Base-by-base conservation (phyloP, 306 rosid species). In the Pterocarpus santalinus region DNA sequence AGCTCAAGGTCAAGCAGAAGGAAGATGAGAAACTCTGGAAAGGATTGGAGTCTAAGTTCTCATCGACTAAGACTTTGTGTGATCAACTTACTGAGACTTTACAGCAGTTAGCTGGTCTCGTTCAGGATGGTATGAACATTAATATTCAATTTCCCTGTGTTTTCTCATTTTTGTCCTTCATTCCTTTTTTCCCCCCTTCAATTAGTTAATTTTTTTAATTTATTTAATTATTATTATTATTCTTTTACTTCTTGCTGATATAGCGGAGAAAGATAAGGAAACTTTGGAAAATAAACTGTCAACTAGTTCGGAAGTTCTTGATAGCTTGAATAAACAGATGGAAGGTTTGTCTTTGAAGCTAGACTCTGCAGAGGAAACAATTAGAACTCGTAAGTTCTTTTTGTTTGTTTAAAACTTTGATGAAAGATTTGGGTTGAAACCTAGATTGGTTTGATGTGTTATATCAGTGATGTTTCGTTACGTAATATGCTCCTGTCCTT, bases 21-120 rank as follows among this genome's bases (percentile, higher is more conserved):
- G 98, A 95, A 86, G 98, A 95, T 75, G 97, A 89, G 82, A 95
- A 91, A 87, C 86, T 91, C 30, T 93, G 99, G 98, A 87, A 86
- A 77, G 97, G 97, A 77, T 75, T 93, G 84, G 98, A 91, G 73
- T 91, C 94, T 46, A 95, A 93, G 74, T 88, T 95, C 80, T 95
- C 93, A 38, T 95, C 99, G 12, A 94, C 97, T 5, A 95, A 93
- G 89, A 85, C 94, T 30, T 68, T 93, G 86, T 87, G 92, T 32
- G 96, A 93, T 87, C 93, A 93, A 73, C 96, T 95, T 60, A 88
- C 92, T 0, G 98, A 90, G 73, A 93, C 98, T 65, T 78, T 95
- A 65, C 96, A 90, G 85, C 91, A 86, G 61, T 79, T 95, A 72
- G 89, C 96, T 49, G 72, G 90, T 82, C 86, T 90, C 46, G 98